phyloP scores from a whole-genome alignment of 2,329 filamentous ascomycete genomes.

The Coccinonectria pachysandricola region DNA sequence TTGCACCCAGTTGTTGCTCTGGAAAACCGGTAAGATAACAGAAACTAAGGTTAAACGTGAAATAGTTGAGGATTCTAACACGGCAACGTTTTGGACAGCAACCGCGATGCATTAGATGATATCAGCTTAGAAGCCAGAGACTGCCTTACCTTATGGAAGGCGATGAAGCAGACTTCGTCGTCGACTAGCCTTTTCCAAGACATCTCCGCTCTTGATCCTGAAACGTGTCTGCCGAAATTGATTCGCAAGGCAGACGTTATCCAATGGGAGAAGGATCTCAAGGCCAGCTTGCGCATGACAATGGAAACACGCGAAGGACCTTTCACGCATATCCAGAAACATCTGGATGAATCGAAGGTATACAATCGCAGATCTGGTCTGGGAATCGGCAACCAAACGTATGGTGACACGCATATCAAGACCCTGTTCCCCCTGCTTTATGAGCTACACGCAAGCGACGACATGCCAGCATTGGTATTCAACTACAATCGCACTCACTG shows the following conservation, averaged over 20 bases:
- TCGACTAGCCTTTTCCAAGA: slow-evolving; percentile 1
- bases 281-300: slow-evolving; percentile 47
- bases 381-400: too few relatives aligned
- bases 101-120: slow-evolving; percentile 55
- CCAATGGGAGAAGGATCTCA: slow-evolving; percentile 53
- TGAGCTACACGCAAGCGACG: slow-evolving; percentile 51
- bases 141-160: slow-evolving; percentile 54
- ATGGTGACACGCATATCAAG: too few relatives aligned
- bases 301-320: slow-evolving; percentile 40
- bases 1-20: slow-evolving; percentile 59
- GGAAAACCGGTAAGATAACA: slow-evolving; percentile 42
- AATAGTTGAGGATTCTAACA: slow-evolving; percentile 3
- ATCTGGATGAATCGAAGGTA: neutral
- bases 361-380: too few relatives aligned
- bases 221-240: slow-evolving; percentile 36
- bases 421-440: slow-evolving; percentile 41
- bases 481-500: slow-evolving; percentile 62
- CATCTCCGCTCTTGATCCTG: slow-evolving; percentile 35
- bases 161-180: slow-evolving; percentile 39
- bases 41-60: too few relatives aligned
- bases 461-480: slow-evolving; percentile 65
- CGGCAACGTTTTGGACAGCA: slow-evolving; percentile 26
- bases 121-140: slow-evolving; percentile 61
- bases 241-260: slow-evolving; percentile 57
- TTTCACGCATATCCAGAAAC: slow-evolving; percentile 20